Evolutionary conservation across 2,329 filamentous ascomycete species (phyloP).

Genomic region (Arthrobotrys megalospora): DNA sequence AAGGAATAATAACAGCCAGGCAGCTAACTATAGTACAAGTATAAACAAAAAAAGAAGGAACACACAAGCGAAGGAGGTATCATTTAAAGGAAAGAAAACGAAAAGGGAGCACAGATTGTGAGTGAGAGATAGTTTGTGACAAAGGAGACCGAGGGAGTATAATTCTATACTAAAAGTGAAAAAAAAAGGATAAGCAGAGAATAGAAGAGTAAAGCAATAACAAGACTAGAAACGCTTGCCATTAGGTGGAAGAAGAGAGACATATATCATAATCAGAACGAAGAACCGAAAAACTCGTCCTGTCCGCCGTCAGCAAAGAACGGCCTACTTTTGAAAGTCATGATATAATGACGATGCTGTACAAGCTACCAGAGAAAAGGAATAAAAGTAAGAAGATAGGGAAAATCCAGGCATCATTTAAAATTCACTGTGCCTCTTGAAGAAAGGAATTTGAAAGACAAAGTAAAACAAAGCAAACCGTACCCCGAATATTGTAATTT

Average conservation of each 20-base stretch:
- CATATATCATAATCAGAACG: slow-evolving; percentile 41
- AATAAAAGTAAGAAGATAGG: slow-evolving; percentile 35
- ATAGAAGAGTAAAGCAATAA: slow-evolving; percentile 17
- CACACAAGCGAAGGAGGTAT: slow-evolving; percentile 39
- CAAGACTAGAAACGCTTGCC: slow-evolving; percentile 40
- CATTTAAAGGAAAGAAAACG: slow-evolving; percentile 4
- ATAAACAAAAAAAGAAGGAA: slow-evolving; percentile 9
- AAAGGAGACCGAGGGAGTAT: slow-evolving; percentile 23
- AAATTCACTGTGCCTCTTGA: slow-evolving; percentile 2
- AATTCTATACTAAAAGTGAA: slow-evolving; percentile 25
- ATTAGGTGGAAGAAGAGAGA: slow-evolving; percentile 54
- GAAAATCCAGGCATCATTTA: slow-evolving; percentile 2
- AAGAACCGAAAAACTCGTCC: neutral
- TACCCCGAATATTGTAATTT: neutral
- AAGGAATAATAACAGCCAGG: slow-evolving; percentile 19
- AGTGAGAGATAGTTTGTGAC: neutral
- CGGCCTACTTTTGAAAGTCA: slow-evolving; percentile 39
- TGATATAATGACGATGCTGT: slow-evolving; percentile 50
- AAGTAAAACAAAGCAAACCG: slow-evolving; percentile 6
- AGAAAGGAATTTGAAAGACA: neutral
- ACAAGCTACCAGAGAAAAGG: slow-evolving; percentile 36
- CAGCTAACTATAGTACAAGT: slow-evolving; percentile 12
- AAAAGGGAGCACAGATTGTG: neutral
- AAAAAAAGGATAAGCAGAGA: slow-evolving; percentile 2
- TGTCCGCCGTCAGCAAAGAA: slow-evolving; percentile 16